These are phyloP conservation scores for Diutina ranongensis DNA, from an alignment of 1,139 yeast genomes.

Conservation along the genomic window DNA sequence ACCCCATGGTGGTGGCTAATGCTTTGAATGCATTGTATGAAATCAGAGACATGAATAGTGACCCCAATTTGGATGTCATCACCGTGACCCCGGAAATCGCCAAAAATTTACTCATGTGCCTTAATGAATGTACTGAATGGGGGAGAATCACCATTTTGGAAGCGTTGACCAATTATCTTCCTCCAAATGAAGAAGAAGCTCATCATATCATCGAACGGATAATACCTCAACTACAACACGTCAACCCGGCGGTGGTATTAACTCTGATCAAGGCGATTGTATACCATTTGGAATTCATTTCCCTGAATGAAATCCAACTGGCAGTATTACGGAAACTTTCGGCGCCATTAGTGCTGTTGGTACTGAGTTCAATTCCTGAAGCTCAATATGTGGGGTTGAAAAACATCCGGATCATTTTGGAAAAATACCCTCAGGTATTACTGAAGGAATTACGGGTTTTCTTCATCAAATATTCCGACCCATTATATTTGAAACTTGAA, in stretches of 20 bases:
- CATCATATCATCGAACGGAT: slow-evolving; percentile 83
- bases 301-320: slow-evolving; percentile 13
- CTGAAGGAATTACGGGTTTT: slow-evolving; percentile 80
- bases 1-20: slow-evolving; percentile 96
- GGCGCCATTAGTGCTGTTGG: slow-evolving; percentile 86
- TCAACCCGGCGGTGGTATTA: slow-evolving; percentile 89
- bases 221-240: slow-evolving; percentile 94
- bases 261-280: slow-evolving; percentile 77
- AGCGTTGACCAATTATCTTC: slow-evolving; percentile 63
- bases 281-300: slow-evolving; percentile 50
- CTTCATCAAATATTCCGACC: slow-evolving; percentile 90
- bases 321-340: slow-evolving; percentile 58
- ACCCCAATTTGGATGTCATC: slow-evolving; percentile 36
- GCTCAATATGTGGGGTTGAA: slow-evolving; percentile 92
- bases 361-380: slow-evolving; percentile 80
- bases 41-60: slow-evolving; percentile 50
- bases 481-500: slow-evolving; percentile 83
- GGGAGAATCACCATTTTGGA: slow-evolving; percentile 86
- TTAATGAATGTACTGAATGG: slow-evolving; percentile 99
- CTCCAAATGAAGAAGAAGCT: slow-evolving; percentile 51
- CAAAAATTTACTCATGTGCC: slow-evolving; percentile 61
- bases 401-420: slow-evolving; percentile 81
- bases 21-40: slow-evolving; percentile 82
- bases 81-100: slow-evolving; percentile 34
- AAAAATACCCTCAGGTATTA: slow-evolving; percentile 74